Conservation (phyloP, 371 early-diverging fungal species). For the Apophysomyces variabilis region DNA sequence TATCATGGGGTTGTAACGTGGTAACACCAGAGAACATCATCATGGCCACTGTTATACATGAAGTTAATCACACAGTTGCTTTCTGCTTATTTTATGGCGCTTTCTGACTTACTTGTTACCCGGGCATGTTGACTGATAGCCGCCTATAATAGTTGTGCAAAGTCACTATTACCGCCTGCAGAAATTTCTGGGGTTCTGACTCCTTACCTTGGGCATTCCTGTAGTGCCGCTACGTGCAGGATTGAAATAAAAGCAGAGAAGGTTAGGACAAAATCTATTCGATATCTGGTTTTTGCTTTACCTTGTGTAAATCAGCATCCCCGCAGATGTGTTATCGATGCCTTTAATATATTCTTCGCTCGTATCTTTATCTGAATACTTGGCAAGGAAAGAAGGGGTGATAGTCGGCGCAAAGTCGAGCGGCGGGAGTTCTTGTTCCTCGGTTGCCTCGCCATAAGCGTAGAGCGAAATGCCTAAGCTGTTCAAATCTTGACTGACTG, state of each 20-base stretch:
- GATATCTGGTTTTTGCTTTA: constrained; percentile 2
- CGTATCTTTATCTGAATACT: constrained; percentile 35
- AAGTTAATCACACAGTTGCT: too few relatives aligned
- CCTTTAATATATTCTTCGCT: constrained; percentile 34
- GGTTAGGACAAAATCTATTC: background rate
- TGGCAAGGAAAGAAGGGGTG: constrained; percentile 28
- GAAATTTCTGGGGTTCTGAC: background rate
- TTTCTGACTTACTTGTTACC: background rate
- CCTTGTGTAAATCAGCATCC: constrained; percentile 56
- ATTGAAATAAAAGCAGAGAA: background rate
- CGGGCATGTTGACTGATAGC: constrained; percentile 34
- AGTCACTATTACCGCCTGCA: too few relatives aligned
- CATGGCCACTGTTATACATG: constrained; percentile 18
- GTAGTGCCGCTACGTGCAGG: constrained; percentile 41
- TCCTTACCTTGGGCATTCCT: constrained; percentile 39
- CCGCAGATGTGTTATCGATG: constrained; percentile 34
- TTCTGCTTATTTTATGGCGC: too few relatives aligned
- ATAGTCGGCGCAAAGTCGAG: constrained; percentile 32
- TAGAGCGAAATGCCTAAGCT: constrained; percentile 18
- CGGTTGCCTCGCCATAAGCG: constrained; percentile 38
- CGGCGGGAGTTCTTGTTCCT: constrained; percentile 24
- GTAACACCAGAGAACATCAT: constrained; percentile 29
- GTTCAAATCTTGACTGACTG: constrained; percentile 17
- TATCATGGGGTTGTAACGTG: constrained; percentile 11
- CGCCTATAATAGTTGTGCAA: constrained; percentile 18